Base-by-base conservation (phyloP, 208 protist species). In the Trypanosoma brucei region DNA sequence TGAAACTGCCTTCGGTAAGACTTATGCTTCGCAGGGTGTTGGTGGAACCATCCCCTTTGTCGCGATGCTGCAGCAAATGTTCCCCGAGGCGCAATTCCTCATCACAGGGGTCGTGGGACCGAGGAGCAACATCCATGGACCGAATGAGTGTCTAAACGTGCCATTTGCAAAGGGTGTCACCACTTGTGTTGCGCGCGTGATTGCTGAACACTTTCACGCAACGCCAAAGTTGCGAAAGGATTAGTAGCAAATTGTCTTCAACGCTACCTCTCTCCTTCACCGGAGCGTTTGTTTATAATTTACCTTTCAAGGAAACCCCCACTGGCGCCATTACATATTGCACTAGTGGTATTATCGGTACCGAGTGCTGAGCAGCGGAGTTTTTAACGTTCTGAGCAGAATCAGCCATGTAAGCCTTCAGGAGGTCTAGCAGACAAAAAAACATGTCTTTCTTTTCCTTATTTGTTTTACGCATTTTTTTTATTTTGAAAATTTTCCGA, bases 11-110 rank as follows among this genome's bases (percentile, higher is more conserved):
- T 97, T 91, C 61, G 83, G 81, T 53, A 92, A 97, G 49, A 44
- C 70, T 31, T 82, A 78, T 33, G 81, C 72, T 3, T 77, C 57
- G 22, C 74, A 95, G 57, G 88, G 90, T 46, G 79, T 97, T 70
- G 93, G 94, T 59, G 90, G 92, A 1, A 77, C 83, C 14, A 98
- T 98, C 59, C 96, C 96, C 9, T 96, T 98, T 55, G 98, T 98
- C 62, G 86, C 78, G 33, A 93, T 97, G 81, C 84, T 98, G 0
- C 65, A 89, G 49, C 49, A 91, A 7, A 76, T 61, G 44, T 98
- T 92, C 82, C 93, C 93, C n/a, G 50, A 83, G 30, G 91, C 95
- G 31, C 90, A 98, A 80, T 97, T 98, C 62, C 59, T 97, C 3
- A 87, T 98, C 31, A 97, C 95, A 0, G 96, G 96, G 59, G 65